phyloP scores from a whole-genome alignment of 73 alveolate genomes.

The Halteria grandinella region DNA sequence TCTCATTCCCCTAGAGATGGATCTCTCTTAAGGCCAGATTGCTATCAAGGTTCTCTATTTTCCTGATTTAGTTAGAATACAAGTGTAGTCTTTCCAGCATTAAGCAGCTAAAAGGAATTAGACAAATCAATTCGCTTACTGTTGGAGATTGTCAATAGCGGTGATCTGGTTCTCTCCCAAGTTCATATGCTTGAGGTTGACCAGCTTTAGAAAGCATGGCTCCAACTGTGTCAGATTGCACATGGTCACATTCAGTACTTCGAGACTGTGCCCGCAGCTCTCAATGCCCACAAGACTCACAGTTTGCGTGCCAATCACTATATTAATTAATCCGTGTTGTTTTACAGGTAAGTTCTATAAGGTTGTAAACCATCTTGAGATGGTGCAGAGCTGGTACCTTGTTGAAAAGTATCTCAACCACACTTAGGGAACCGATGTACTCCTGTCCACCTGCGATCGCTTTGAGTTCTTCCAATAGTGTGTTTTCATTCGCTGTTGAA shows the following conservation, averaged over 20 bases:
- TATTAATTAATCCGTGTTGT: no score
- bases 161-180: constrained; percentile 58
- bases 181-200: constrained; percentile 39
- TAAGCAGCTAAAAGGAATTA: constrained; percentile 39
- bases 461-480: no score
- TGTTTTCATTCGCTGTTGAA: no score
- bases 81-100: constrained; percentile 51
- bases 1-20: constrained; percentile 63
- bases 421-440: constrained; percentile 57
- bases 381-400: constrained; percentile 20
- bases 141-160: constrained; percentile 59
- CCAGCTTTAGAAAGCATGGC: constrained; percentile 34
- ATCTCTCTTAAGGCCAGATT: constrained; percentile 54
- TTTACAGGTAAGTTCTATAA: constrained; percentile 53
- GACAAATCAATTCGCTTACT: neutral
- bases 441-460: constrained; percentile 50
- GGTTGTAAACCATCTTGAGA: constrained; percentile 40
- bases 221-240: constrained; percentile 64
- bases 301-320: constrained; percentile 55
- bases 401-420: constrained; percentile 46
- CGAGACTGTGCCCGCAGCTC: constrained; percentile 65
- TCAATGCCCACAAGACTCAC: constrained; percentile 59
- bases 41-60: constrained; percentile 60
- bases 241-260: constrained; percentile 53
- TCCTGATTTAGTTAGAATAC: constrained; percentile 53